Evolutionary conservation across 1,284 basidiomycete species (phyloP).

Genomic region (Takashimella koratensis): DNA sequence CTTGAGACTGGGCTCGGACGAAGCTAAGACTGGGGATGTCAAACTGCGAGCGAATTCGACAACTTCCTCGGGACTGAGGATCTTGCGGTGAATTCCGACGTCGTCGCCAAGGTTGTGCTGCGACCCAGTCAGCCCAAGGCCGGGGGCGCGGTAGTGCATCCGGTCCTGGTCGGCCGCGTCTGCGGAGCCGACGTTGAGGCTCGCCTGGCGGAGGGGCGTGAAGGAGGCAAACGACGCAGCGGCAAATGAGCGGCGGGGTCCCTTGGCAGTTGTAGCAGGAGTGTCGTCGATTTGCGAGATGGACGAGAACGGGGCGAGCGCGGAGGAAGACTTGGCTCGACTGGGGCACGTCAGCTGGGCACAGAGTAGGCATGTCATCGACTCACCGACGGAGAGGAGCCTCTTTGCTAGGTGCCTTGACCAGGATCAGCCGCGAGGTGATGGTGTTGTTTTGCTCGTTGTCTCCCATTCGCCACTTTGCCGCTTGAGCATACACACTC

Average conservation of each 20-base stretch:
- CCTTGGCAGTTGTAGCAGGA: slow-evolving; percentile 32
- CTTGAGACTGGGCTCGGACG: slow-evolving; percentile 22
- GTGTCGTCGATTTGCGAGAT: slow-evolving; percentile 9
- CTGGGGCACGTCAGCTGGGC: slow-evolving; percentile 8
- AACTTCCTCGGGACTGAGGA: slow-evolving; percentile 42
- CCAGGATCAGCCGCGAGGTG: slow-evolving; percentile 39
- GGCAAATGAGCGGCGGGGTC: slow-evolving; percentile 37
- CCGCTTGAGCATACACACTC: slow-evolving; percentile 31
- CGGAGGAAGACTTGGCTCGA: slow-evolving; percentile 37
- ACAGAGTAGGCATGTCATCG: slow-evolving; percentile 7
- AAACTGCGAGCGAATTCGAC: slow-evolving; percentile 38
- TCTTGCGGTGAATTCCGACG: slow-evolving; percentile 23
- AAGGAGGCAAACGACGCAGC: slow-evolving; percentile 33
- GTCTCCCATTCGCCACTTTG: slow-evolving; percentile 19
- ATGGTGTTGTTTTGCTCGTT: slow-evolving; percentile 11
- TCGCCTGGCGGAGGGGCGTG: slow-evolving; percentile 10
- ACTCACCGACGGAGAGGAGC: slow-evolving; percentile 18
- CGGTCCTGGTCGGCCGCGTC: not conserved
- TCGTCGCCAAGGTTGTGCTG: slow-evolving; percentile 13
- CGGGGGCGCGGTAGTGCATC: not conserved
- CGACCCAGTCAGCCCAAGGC: slow-evolving; percentile 1
- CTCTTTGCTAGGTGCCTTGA: slow-evolving; percentile 37
- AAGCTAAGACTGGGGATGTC: slow-evolving; percentile 33
- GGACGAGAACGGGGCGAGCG: slow-evolving; percentile 26
- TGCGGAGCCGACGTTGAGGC: slow-evolving; percentile 9